These are phyloP conservation scores for Suillus clintonianus DNA, from an alignment of 768 basidiomycete species.

Conservation along the genomic window DNA sequence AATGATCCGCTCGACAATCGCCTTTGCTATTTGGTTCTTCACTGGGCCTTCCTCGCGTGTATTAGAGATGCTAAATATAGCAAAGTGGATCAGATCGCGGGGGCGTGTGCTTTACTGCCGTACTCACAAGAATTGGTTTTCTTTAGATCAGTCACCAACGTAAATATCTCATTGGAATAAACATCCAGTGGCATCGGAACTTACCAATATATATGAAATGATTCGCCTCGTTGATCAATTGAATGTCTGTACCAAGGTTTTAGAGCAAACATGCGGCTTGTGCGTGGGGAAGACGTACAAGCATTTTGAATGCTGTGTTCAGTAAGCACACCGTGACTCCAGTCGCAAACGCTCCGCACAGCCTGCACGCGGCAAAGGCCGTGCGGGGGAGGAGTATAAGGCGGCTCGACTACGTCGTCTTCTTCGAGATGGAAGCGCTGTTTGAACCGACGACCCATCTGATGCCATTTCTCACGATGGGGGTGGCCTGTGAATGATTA, in stretches of 20 bases:
- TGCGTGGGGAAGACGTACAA: conserved; percentile 52
- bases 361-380: conserved; percentile 75
- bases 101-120: background rate
- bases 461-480: conserved; percentile 60
- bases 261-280: conserved; percentile 1
- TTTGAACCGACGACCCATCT: conserved; percentile 58
- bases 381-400: conserved; percentile 44
- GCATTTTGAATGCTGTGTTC: conserved; percentile 95
- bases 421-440: conserved; percentile 61
- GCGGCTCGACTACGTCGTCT: conserved; percentile 40
- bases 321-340: conserved; percentile 89
- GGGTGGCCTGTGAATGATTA: conserved; percentile 54
- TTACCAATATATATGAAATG: conserved; percentile 92
- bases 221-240: conserved; percentile 80
- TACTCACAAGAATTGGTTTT: conserved; percentile 89
- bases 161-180: conserved; percentile 8
- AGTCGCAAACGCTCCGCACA: conserved; percentile 85
- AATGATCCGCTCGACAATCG: conserved; percentile 83
- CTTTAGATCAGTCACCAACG: conserved; percentile 23
- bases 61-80: conserved; percentile 65
- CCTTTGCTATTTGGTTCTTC: conserved; percentile 80
- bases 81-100: conserved; percentile 8
- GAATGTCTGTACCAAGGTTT: conserved; percentile 49
- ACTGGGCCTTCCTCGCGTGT: conserved; percentile 67
- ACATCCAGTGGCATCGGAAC: conserved; percentile 23